Evolutionary conservation across 345 rosid genomes (phyloP).

Genomic region (Populus simonii): DNA sequence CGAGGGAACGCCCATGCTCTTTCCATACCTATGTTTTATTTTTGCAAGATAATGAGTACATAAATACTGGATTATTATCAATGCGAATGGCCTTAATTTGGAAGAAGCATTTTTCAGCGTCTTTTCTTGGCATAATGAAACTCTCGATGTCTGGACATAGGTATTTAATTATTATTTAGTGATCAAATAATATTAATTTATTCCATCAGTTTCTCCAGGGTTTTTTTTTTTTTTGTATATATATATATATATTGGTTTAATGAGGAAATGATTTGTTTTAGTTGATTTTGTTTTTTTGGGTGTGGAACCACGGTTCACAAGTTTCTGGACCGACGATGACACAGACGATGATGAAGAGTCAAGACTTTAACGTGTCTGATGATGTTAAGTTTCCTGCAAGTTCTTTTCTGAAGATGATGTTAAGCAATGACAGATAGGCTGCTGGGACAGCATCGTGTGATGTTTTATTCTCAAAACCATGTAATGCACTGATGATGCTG

Average conservation of each 20-base stretch:
- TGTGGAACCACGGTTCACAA: constrained; percentile 37
- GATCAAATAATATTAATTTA: background rate
- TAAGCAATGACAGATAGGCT: background rate
- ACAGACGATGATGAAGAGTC: constrained; percentile 21
- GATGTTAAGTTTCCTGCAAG: constrained; percentile 22
- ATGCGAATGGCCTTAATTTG: constrained; percentile 90
- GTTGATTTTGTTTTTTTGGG: background rate
- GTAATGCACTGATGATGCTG: too few relatives aligned
- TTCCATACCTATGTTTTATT: too few relatives aligned
- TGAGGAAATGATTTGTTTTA: background rate
- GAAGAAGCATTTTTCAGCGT: constrained; percentile 69
- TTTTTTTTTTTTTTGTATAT: too few relatives aligned
- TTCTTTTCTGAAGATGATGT: background rate
- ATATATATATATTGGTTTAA: constrained; percentile 11
- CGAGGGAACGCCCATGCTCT: too few relatives aligned
- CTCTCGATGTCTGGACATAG: constrained; percentile 93
- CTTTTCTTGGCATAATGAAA: constrained; percentile 91
- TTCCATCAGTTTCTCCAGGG: constrained; percentile 46
- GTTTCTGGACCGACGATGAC: constrained; percentile 49
- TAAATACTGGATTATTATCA: constrained; percentile 67
- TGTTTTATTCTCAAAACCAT: too few relatives aligned
- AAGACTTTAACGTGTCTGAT: constrained; percentile 39
- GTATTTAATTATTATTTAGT: constrained; percentile 1
- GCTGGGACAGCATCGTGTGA: background rate
- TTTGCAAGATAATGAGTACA: constrained; percentile 79